Percentiles rank a stretch among this genome's conserved stretches.
phyloP scores from a whole-genome alignment of 768 basidiomycete species.

The Dendrothele bispora region DNA sequence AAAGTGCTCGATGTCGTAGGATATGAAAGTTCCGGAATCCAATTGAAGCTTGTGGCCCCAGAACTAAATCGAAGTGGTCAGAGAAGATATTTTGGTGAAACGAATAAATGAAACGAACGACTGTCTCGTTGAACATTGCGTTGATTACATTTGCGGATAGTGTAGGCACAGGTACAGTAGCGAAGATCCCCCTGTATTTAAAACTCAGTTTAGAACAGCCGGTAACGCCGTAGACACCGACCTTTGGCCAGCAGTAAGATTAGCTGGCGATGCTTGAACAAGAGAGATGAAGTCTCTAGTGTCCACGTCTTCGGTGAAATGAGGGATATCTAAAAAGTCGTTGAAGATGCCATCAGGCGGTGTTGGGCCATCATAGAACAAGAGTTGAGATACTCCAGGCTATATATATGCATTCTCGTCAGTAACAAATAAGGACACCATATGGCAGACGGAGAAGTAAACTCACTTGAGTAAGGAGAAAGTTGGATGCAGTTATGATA shows the following conservation, averaged over 20 bases:
- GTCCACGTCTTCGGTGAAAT: constrained; percentile 21
- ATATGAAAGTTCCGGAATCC: constrained; percentile 26
- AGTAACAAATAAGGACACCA: background rate
- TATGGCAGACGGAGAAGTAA: background rate
- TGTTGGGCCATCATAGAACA: constrained; percentile 47
- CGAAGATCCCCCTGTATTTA: constrained; percentile 28
- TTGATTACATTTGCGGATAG: constrained; percentile 23
- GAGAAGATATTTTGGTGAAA: background rate
- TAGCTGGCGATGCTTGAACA: constrained; percentile 24
- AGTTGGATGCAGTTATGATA: constrained; percentile 47
- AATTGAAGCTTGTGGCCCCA: constrained; percentile 29
- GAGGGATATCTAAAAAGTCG: constrained; percentile 33
- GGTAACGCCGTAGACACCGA: too few species aligned
- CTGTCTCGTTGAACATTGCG: constrained; percentile 29
- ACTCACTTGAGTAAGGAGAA: constrained; percentile 32
- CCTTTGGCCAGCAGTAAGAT: constrained; percentile 25
- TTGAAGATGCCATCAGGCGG: constrained; percentile 37
- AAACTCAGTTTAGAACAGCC: too few species aligned
- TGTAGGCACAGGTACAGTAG: constrained; percentile 28
- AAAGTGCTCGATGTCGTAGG: constrained; percentile 41
- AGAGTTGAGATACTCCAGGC: constrained; percentile 18
- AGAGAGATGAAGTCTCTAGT: constrained; percentile 31
- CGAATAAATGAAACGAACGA: constrained; percentile 16
- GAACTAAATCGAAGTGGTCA: constrained; percentile 19
- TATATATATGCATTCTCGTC: constrained; percentile 8